These are phyloP conservation scores for Syzygium jambos DNA, from an alignment of 345 rosid species.

Conservation along the genomic window DNA sequence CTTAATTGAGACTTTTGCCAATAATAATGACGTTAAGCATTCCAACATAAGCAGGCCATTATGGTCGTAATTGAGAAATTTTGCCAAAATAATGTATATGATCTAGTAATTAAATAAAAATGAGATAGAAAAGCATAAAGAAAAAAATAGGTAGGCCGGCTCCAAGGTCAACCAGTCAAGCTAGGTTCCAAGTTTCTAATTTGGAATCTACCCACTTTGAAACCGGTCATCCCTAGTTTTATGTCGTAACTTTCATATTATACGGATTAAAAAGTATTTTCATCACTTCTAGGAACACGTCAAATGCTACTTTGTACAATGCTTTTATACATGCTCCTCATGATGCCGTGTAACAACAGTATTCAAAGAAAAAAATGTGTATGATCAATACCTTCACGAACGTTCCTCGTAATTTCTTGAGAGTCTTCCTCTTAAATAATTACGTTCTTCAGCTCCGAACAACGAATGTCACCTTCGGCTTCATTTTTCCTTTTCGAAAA, in stretches of 20 bases:
- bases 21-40: background rate
- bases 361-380: no score
- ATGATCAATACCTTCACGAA: no score
- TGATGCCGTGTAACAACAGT: no score
- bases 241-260: no score
- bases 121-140: background rate
- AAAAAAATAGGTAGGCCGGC: background rate
- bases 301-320: background rate
- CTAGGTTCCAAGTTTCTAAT: background rate
- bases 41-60: background rate
- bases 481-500: no score
- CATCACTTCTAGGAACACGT: background rate
- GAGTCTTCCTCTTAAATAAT: no score
- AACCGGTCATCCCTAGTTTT: background rate
- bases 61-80: background rate
- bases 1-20: background rate
- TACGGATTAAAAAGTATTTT: no score
- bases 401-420: no score
- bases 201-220: background rate
- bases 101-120: background rate
- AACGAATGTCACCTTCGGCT: no score
- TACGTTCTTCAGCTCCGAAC: no score
- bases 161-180: background rate
- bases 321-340: no score
- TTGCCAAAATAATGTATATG: background rate